Base-by-base conservation (phyloP, 805 yeast genomes). In the Komagataella kurtzmanii region DNA sequence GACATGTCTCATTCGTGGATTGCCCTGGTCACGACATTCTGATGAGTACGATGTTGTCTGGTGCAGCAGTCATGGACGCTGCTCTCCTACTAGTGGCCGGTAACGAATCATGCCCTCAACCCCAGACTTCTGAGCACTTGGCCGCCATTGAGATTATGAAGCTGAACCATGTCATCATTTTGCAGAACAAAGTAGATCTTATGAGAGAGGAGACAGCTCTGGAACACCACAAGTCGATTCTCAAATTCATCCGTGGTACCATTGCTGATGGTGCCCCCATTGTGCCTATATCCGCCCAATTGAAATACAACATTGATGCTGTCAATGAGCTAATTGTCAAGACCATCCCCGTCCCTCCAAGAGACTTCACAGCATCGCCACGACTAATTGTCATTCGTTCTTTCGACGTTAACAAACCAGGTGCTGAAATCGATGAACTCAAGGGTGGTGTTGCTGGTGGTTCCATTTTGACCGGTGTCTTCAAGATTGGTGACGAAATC, bases 401-500 rank as follows among this genome's bases (percentile, higher is more conserved):
- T 40, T 93, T 93, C 68, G 99, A 93, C 70, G 99, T 93, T 58
- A 93, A 93, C 75, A 90, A 88, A 72, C 99, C 99, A 54, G 99
- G 99, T 74, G 83, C 97, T 47, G 97, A 90, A 71, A 88, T 95
- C 59, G 90, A 85, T 59, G 98, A 91, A 62, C 79, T 93, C 68
- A 90, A 90, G 74, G 99, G 99, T 64, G 99, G 99, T 82, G 98
- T 93, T 67, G 99, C 99, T 48, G 99, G 99, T 76, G 99, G 99
- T 60, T 88, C 97, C 51, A 91, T 93, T 62, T 77, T 93, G 65
- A 88, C 83, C 54, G 99, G 99, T 79, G 99, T 93, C 49, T 88
- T 93, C 76, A 85, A 87, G 67, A 77, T 93, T 57, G 98, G 97
- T 56, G 99, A 93, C 67, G 98, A 93, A 75, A 91, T 93, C 64